phyloP scores from a whole-genome alignment of 768 basidiomycete genomes.

The Collybia mongolica region DNA sequence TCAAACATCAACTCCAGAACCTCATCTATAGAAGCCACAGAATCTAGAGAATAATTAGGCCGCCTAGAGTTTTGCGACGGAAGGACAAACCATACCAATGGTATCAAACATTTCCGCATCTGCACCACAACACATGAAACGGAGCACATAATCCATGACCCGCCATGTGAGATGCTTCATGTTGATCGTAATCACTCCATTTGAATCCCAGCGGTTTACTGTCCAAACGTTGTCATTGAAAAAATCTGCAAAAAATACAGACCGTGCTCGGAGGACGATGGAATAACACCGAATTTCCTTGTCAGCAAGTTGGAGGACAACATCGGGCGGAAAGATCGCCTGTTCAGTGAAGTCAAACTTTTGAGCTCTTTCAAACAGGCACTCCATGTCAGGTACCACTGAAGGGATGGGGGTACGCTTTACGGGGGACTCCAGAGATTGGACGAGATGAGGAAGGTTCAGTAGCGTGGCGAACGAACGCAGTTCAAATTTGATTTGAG shows the following conservation, averaged over 20 bases:
- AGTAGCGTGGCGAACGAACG: constrained; percentile 55
- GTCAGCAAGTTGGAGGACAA: constrained; percentile 71
- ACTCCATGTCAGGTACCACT: constrained; percentile 46
- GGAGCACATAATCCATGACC: constrained; percentile 72
- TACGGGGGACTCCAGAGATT: constrained; percentile 57
- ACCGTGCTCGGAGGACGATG: constrained; percentile 75
- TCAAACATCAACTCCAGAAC: constrained; percentile 85
- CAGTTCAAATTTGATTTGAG: constrained; percentile 63
- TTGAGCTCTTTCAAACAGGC: constrained; percentile 45
- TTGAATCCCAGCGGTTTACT: constrained; percentile 46
- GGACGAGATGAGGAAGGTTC: constrained; percentile 50
- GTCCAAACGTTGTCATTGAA: constrained; percentile 88
- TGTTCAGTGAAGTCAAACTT: neutral
- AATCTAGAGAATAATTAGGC: constrained; percentile 40
- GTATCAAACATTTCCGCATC: constrained; percentile 68
- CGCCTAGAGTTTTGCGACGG: neutral
- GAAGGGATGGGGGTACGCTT: constrained; percentile 54
- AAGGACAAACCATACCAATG: constrained; percentile 46
- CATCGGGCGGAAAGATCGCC: constrained; percentile 53
- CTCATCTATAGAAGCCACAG: constrained; percentile 63
- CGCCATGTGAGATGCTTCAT: constrained; percentile 73
- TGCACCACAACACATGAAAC: constrained; percentile 74
- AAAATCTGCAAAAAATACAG: constrained; percentile 80
- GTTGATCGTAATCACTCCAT: constrained; percentile 60
- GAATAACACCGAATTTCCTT: constrained; percentile 68